A percentile compares a stretch with the other conserved stretches of the same genome.
These are phyloP conservation scores for Coccomyxa sp. DNA, from an alignment of 139 green algal genomes.

Conservation along the genomic window DNA sequence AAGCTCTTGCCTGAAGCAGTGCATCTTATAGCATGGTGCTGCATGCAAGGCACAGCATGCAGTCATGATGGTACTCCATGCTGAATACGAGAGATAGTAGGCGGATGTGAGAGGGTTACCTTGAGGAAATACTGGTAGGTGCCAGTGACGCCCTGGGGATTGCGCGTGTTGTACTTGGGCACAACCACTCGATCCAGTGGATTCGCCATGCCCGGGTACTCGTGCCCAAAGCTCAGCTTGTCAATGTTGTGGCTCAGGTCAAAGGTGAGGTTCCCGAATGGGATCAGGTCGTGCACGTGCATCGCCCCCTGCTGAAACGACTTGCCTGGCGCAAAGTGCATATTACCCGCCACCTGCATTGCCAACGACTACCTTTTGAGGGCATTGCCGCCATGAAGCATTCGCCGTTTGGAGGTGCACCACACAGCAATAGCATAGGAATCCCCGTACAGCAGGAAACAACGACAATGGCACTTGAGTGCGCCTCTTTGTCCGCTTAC, in stretches of 20 bases:
- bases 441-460: too few relatives aligned
- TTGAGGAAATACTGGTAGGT: slow-evolving; percentile 98
- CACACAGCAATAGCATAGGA: too few relatives aligned
- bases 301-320: slow-evolving; percentile 85
- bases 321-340: slow-evolving; percentile 92
- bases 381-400: neutral
- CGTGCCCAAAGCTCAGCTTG: slow-evolving; percentile 67
- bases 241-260: slow-evolving; percentile 87
- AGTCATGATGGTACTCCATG: too few relatives aligned
- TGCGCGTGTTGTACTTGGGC: slow-evolving; percentile 2
- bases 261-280: slow-evolving; percentile 71
- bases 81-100: too few relatives aligned
- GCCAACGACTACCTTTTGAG: neutral
- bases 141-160: slow-evolving; percentile 40
- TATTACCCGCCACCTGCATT: slow-evolving; percentile 80
- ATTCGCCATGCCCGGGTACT: slow-evolving; percentile 79
- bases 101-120: slow-evolving; percentile 38
- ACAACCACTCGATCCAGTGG: slow-evolving; percentile 66
- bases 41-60: too few relatives aligned
- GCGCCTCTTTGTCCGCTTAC: too few relatives aligned
- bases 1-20: too few relatives aligned
- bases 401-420: too few relatives aligned
- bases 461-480: too few relatives aligned
- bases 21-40: too few relatives aligned
- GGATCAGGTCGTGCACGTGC: slow-evolving; percentile 92